A percentile compares a stretch with the other conserved stretches of the same genome.
These are phyloP conservation scores for Obelidium mucronatum DNA, from an alignment of 192 early-diverging fungal genomes.

Conservation along the genomic window DNA sequence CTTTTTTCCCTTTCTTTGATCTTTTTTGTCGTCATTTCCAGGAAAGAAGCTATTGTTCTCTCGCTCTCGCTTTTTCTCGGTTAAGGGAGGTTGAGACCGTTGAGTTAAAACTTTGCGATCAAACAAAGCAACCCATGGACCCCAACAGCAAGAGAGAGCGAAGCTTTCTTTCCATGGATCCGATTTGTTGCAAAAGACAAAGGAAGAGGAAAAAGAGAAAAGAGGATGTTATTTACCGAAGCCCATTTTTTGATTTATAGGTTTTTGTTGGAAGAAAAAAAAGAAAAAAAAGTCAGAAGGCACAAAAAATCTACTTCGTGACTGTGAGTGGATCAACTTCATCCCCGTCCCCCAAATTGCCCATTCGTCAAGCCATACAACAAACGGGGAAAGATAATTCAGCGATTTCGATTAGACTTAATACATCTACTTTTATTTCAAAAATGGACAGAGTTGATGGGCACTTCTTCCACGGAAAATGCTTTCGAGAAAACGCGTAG, in stretches of 20 bases:
- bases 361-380: no score
- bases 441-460: slow-evolving; percentile 10
- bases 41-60: background rate
- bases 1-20: background rate
- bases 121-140: background rate
- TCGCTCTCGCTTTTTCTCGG: background rate
- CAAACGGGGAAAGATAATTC: no score
- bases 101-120: background rate
- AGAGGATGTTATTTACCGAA: slow-evolving; percentile 24
- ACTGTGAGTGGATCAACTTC: no score
- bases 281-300: slow-evolving; percentile 28
- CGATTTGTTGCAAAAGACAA: slow-evolving; percentile 24
- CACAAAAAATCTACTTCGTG: no score
- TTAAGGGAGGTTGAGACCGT: background rate
- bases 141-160: background rate
- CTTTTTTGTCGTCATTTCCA: background rate
- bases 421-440: no score
- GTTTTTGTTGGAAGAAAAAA: slow-evolving; percentile 23
- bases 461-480: slow-evolving; percentile 1
- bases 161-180: slow-evolving; percentile 14
- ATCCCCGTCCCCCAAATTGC: no score
- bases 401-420: no score
- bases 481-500: background rate
- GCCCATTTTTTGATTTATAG: slow-evolving; percentile 10
- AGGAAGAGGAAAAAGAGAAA: slow-evolving; percentile 10